Base-by-base conservation (phyloP, 2,329 filamentous ascomycete genomes). In the Alternaria novae-zelandiae region DNA sequence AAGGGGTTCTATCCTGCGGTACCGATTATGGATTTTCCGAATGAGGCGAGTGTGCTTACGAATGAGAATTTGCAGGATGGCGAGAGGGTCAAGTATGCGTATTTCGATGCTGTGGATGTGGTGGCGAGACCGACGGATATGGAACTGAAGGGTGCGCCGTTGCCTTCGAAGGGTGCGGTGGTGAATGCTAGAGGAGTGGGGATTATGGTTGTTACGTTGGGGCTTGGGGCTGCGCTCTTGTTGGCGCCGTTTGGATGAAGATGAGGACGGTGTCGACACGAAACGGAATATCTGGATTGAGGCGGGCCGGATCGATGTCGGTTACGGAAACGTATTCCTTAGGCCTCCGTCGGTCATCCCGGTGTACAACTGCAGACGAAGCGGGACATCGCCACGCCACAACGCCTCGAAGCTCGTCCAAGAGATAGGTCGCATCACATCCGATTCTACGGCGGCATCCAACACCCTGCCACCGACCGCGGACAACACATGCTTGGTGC, bases 31-130 rank as follows among this genome's bases (percentile, higher is more conserved):
- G 69, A 74, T 28, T 75, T 78, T 13, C 71, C 69, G 1, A 74
- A 74, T 21, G 73, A 79, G 20, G 68, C 71, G 23, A 72, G 70
- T 5, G 70, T 78, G 5, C 61, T 79, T 26, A 72, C 74, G 20
- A 76, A 79, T 54, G 73, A 77, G 23, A 71, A 77, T 45, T 55
- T 79, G 7, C 74, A 76, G 61, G 72, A 77, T 56, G 76, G 77
- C 9, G 73, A 75, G 45, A 63, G 69, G 11, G 68, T 61, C 47
- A 74, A 70, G 51, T 75, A 68, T 61, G 75, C 73, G 3, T 78
- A 65, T 59, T 78, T 74, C 45, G 71, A 76, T 44, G 70, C 65
- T 28, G 32, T 64, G 9, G 77, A 79, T 61, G 76, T 78, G 0
- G 54, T 74, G 72, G 41, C 62, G 5, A 66, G 54, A 9, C 67